Conservation (phyloP, 371 early-diverging fungal species). For the Syncephalis fuscata region DNA sequence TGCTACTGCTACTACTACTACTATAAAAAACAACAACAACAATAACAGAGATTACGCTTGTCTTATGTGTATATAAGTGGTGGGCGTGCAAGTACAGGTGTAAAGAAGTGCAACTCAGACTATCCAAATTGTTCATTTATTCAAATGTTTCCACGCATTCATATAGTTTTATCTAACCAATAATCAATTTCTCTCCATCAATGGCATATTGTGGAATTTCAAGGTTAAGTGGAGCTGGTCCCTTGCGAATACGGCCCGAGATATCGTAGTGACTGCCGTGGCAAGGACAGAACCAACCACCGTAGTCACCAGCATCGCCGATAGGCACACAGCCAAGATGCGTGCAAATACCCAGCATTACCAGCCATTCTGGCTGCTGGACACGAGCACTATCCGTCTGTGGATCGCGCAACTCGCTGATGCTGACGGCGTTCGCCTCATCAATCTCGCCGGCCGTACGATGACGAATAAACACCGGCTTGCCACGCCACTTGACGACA, state of each 20-base stretch:
- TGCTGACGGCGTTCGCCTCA: constrained; percentile 73
- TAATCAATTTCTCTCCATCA: constrained; percentile 31
- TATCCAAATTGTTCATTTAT: no score
- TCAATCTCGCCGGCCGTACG: constrained; percentile 88
- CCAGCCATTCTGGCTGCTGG: constrained; percentile 89
- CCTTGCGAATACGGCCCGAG: constrained; percentile 90
- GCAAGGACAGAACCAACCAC: constrained; percentile 99
- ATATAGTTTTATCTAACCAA: constrained; percentile 24
- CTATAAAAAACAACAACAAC: no score
- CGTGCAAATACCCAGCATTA: constrained; percentile 96
- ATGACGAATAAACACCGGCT: constrained; percentile 96
- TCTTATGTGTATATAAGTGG: no score
- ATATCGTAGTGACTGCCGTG: constrained; percentile 88
- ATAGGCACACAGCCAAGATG: constrained; percentile 97
- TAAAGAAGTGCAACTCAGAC: no score
- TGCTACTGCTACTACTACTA: no score
- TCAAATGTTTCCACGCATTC: background rate
- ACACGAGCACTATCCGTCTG: constrained; percentile 84
- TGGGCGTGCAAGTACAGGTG: no score
- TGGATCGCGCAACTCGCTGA: constrained; percentile 75
- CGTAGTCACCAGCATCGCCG: constrained; percentile 94
- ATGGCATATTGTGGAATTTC: constrained; percentile 80
- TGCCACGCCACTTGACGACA: constrained; percentile 96
- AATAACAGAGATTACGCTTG: no score
- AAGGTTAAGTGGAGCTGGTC: constrained; percentile 95